Conservation (phyloP, 2,329 filamentous ascomycete species). For the Penicillium paneum region DNA sequence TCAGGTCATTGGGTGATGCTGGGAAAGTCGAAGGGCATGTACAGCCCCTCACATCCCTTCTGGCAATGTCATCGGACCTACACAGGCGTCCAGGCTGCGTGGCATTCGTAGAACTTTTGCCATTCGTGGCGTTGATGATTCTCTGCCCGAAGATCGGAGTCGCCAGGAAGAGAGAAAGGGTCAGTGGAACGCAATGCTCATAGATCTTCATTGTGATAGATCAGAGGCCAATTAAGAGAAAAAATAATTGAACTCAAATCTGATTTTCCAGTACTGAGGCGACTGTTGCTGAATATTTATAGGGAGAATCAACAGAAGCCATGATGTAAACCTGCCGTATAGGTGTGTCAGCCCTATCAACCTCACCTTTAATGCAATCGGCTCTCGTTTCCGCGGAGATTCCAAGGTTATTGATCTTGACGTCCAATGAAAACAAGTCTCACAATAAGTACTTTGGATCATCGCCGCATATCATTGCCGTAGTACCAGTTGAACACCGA, state of each 20-base stretch:
- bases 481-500: not conserved
- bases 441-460: not conserved
- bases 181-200: not conserved
- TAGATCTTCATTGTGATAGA: not conserved
- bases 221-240: not conserved
- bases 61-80: not conserved
- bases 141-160: not conserved
- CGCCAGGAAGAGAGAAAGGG: not conserved
- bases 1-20: not conserved
- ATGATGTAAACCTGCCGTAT: slow-evolving; percentile 5
- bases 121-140: not conserved
- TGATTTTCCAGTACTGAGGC: not conserved
- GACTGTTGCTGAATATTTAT: not conserved
- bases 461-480: not conserved
- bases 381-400: not conserved
- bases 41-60: slow-evolving; percentile 1
- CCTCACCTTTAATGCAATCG: not conserved
- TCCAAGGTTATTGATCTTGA: not conserved
- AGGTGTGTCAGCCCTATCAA: not conserved
- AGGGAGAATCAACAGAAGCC: not conserved
- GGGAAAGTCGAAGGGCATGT: not conserved
- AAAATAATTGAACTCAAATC: not conserved
- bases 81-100: not conserved
- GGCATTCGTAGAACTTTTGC: too few species aligned
- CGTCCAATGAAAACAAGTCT: not conserved